Evolutionary conservation across 768 basidiomycete species (phyloP).

Genomic region (Suillus americanus): DNA sequence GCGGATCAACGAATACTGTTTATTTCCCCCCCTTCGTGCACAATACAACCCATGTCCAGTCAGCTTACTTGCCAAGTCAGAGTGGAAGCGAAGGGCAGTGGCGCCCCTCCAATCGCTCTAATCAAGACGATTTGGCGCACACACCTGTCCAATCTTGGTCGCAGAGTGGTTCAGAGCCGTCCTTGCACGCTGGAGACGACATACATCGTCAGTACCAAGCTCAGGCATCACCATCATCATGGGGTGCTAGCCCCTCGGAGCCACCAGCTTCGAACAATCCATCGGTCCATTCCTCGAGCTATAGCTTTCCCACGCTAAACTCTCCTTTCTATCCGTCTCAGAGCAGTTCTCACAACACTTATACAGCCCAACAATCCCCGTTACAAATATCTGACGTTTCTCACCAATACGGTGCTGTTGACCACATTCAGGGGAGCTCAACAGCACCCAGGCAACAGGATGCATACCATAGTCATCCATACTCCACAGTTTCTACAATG

Average conservation of each 20-base stretch:
- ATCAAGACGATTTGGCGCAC: slow-evolving; percentile 23
- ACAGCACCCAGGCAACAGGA: slow-evolving; percentile 22
- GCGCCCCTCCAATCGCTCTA: background rate
- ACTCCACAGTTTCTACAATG: slow-evolving; percentile 29
- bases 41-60: slow-evolving; percentile 22
- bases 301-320: slow-evolving; percentile 52
- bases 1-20: slow-evolving; percentile 21
- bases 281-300: slow-evolving; percentile 24
- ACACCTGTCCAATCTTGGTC: slow-evolving; percentile 25
- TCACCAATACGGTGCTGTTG: slow-evolving; percentile 29
- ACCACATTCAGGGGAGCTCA: slow-evolving; percentile 21
- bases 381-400: slow-evolving; percentile 27
- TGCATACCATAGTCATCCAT: slow-evolving; percentile 20
- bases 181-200: slow-evolving; percentile 18
- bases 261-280: slow-evolving; percentile 22
- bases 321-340: slow-evolving; percentile 55
- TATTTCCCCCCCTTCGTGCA: slow-evolving; percentile 28
- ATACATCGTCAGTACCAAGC: slow-evolving; percentile 30
- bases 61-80: slow-evolving; percentile 26
- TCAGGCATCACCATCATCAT: slow-evolving; percentile 24
- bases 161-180: slow-evolving; percentile 22
- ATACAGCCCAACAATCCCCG: slow-evolving; percentile 32
- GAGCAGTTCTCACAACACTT: slow-evolving; percentile 31
- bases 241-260: slow-evolving; percentile 23
- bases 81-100: slow-evolving; percentile 23